Evolutionary conservation across 805 yeast species (phyloP), one percentile per base, ranked within the genome.

Genomic region (Osmozyma mogii): DNA sequence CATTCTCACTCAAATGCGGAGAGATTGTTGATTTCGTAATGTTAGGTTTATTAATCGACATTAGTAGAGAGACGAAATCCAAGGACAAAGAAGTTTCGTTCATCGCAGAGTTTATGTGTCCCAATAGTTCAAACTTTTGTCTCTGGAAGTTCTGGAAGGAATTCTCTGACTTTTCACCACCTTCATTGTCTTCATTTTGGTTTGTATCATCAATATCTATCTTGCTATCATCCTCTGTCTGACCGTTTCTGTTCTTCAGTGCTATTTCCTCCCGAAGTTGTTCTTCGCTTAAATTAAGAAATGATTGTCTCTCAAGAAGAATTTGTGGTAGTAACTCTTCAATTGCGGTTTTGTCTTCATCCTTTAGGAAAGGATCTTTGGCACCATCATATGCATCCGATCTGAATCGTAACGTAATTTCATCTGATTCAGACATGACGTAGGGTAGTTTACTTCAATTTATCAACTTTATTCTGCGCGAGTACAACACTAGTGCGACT

Each of bases 1-100:
- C 81, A 32, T 71, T 73, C 43, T 81, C 79, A 42, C 76, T 72
- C 38, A 87, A 58, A 50, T 75, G 87, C 1, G 94, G 85, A 1
- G 95, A 85, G 75, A 89, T 84, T 2, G 96, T 84, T 3, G 87
- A 67, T 19, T 81, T 70, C 2, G 94, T 95, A 2, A 89, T 81
- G 12, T 84, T 84, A 1, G 96, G 96, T 38, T 92, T 70, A 8
- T 75, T 74, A 8, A 84, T 71, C 12, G 95, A 81, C 24, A 89
- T 68, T 34, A 92, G 59, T 36, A 89, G 63, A 1, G 96, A 84
- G 1, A 89, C 79, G 39, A 88, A 83, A 49, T 89, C 98, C 34
- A 88, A 60, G 1, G 95, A 78, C 22, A 92, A 55, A 0, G 96
- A 87, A 0, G 94, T 77, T 49, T 92, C 96, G 50, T 89, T 92